These are phyloP conservation scores for Davidsoniella neocaledoniae DNA, from an alignment of 2,329 filamentous ascomycete genomes.

Conservation along the genomic window DNA sequence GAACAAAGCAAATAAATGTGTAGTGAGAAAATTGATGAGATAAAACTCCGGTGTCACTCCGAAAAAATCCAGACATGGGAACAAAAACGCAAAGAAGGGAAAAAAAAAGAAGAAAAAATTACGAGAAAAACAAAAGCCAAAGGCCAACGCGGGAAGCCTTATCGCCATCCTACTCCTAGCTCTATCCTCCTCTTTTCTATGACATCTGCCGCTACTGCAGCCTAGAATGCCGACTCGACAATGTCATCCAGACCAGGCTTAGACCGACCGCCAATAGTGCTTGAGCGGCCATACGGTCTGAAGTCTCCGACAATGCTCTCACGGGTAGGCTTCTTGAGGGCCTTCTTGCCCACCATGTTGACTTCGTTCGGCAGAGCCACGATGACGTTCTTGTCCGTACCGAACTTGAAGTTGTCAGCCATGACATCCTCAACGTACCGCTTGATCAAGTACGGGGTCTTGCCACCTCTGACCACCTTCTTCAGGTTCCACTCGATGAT, in stretches of 20 bases:
- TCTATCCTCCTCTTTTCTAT: neutral
- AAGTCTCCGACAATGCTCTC: slow-evolving; percentile 70
- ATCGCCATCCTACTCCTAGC: neutral
- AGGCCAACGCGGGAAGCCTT: neutral
- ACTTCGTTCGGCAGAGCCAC: slow-evolving; percentile 94
- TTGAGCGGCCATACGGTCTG: slow-evolving; percentile 29
- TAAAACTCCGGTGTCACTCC: too few relatives aligned
- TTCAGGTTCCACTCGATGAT: slow-evolving; percentile 93
- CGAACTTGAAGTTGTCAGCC: slow-evolving; percentile 96
- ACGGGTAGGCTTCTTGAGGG: slow-evolving; percentile 71
- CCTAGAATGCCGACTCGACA: slow-evolving; percentile 52
- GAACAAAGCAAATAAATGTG: neutral
- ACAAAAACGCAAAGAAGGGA: slow-evolving; percentile 4
- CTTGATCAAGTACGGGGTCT: slow-evolving; percentile 91
- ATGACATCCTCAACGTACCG: slow-evolving; percentile 90
- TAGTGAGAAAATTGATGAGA: too few relatives aligned
- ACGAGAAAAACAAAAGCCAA: neutral
- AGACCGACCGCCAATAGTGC: slow-evolving; percentile 30
- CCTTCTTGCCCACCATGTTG: slow-evolving; percentile 84
- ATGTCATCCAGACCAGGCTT: slow-evolving; percentile 69
- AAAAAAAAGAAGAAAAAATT: neutral
- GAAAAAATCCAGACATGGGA: neutral
- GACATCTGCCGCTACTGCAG: neutral
- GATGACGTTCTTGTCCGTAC: slow-evolving; percentile 94
- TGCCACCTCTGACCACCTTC: slow-evolving; percentile 65